These are phyloP conservation scores for Penstemon davidsonii DNA, from an alignment of 257 asterid species.

Conservation along the genomic window DNA sequence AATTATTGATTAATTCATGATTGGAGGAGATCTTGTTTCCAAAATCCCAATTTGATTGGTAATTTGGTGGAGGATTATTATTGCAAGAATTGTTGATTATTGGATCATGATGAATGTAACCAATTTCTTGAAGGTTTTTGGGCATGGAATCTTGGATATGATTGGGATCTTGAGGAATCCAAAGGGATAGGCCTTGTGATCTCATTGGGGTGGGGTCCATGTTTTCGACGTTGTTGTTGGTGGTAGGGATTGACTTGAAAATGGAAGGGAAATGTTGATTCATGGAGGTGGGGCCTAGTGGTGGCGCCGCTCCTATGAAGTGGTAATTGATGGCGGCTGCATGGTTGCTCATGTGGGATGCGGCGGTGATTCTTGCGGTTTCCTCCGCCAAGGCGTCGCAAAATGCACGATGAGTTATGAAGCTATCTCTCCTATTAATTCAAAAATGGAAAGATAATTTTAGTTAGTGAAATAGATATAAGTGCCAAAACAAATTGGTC, in stretches of 20 bases:
- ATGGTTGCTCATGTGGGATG: slow-evolving; percentile 48
- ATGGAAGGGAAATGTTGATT: slow-evolving; percentile 58
- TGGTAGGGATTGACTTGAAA: slow-evolving; percentile 42
- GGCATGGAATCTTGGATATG: slow-evolving; percentile 39
- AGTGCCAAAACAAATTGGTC: too few species aligned
- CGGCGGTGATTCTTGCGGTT: slow-evolving; percentile 77
- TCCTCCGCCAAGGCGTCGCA: slow-evolving; percentile 94
- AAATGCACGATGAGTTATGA: slow-evolving; percentile 92
- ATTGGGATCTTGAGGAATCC: slow-evolving; percentile 43
- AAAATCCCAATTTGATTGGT: slow-evolving; percentile 58
- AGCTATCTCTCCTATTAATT: slow-evolving; percentile 76
- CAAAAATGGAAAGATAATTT: slow-evolving; percentile 4
- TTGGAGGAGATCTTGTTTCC: slow-evolving; percentile 40
- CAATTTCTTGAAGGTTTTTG: slow-evolving; percentile 50
- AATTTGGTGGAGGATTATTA: slow-evolving; percentile 28
- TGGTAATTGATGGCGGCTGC: slow-evolving; percentile 44
- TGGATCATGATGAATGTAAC: slow-evolving; percentile 28
- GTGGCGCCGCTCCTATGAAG: slow-evolving; percentile 45
- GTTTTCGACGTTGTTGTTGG: slow-evolving; percentile 24
- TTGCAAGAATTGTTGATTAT: slow-evolving; percentile 6
- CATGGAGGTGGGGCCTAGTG: slow-evolving; percentile 37
- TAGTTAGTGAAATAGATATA: neutral
- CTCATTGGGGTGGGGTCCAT: slow-evolving; percentile 37
- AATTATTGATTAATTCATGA: slow-evolving; percentile 27
- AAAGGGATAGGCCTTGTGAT: slow-evolving; percentile 47